These are phyloP conservation scores for Ganoderma lucidum DNA, from an alignment of 1,284 basidiomycete genomes.

Conservation along the genomic window DNA sequence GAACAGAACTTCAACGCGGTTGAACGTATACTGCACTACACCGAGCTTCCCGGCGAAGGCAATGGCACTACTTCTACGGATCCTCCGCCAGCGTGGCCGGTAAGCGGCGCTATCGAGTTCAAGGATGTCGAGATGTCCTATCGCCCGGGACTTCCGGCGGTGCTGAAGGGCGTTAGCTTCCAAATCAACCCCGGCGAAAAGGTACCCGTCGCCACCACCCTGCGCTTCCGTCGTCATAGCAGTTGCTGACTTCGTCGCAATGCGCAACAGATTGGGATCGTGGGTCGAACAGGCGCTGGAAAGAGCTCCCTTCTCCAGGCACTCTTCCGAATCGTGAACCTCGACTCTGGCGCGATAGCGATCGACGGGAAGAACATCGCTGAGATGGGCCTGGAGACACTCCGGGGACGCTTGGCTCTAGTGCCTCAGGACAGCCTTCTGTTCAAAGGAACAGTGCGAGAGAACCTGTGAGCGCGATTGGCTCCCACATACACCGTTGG, in stretches of 20 bases:
- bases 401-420: slow-evolving; percentile 71
- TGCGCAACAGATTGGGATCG: slow-evolving; percentile 65
- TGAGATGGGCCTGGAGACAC: slow-evolving; percentile 61
- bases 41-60: slow-evolving; percentile 60
- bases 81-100: slow-evolving; percentile 72
- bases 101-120: slow-evolving; percentile 68
- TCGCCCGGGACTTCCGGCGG: slow-evolving; percentile 74
- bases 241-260: neutral
- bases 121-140: slow-evolving; percentile 72
- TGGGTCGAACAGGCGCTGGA: slow-evolving; percentile 79
- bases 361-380: slow-evolving; percentile 77
- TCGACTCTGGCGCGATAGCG: slow-evolving; percentile 65
- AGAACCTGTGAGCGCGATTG: slow-evolving; percentile 62
- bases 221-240: neutral
- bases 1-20: slow-evolving; percentile 81
- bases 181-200: slow-evolving; percentile 75
- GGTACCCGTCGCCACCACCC: slow-evolving; percentile 41
- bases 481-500: neutral
- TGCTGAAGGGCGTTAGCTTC: slow-evolving; percentile 74
- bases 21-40: slow-evolving; percentile 68
- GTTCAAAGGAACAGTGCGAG: slow-evolving; percentile 72
- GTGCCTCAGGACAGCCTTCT: slow-evolving; percentile 76
- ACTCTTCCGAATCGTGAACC: slow-evolving; percentile 78
- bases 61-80: slow-evolving; percentile 51
- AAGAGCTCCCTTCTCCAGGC: slow-evolving; percentile 82